Evolutionary conservation across 257 asterid species (phyloP).

Genomic region (Paulownia fortunei): DNA sequence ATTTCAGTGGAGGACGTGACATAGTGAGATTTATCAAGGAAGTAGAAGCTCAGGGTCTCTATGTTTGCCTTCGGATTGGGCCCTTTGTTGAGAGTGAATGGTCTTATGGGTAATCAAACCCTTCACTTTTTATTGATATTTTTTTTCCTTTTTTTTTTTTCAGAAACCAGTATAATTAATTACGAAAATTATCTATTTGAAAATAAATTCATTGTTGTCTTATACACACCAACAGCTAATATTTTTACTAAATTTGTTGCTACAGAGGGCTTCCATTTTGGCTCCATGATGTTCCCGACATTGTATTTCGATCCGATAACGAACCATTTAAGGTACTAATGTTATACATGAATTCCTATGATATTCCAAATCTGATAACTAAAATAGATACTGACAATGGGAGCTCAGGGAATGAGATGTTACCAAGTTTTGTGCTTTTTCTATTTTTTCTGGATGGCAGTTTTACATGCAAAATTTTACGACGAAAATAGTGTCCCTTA

Average conservation of each 20-base stretch:
- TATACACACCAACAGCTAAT: neutral
- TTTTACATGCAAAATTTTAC: conserved; percentile 72
- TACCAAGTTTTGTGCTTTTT: neutral
- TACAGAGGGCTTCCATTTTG: conserved; percentile 88
- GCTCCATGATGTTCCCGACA: conserved; percentile 79
- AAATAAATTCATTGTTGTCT: neutral
- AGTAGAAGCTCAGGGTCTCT: conserved; percentile 77
- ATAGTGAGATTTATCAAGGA: conserved; percentile 69
- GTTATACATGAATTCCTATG: neutral
- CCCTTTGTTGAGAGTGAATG: conserved; percentile 90
- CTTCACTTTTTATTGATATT: neutral
- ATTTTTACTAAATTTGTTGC: neutral
- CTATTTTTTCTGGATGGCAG: conserved; percentile 42
- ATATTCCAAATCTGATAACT: neutral
- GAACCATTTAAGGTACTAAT: conserved; percentile 73
- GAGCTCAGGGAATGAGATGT: too few relatives aligned
- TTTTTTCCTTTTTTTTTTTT: neutral
- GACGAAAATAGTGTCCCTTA: conserved; percentile 67
- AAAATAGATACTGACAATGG: too few relatives aligned
- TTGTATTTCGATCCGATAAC: conserved; percentile 73
- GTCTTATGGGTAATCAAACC: conserved; percentile 76
- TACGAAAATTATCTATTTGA: neutral
- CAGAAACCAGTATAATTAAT: neutral
- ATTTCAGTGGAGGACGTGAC: conserved; percentile 72
- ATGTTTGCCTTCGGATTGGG: conserved; percentile 82